A percentile compares a stretch with the other conserved stretches of the same genome.
Conservation (phyloP, 768 basidiomycete genomes). For the Leccinum obscurum region DNA sequence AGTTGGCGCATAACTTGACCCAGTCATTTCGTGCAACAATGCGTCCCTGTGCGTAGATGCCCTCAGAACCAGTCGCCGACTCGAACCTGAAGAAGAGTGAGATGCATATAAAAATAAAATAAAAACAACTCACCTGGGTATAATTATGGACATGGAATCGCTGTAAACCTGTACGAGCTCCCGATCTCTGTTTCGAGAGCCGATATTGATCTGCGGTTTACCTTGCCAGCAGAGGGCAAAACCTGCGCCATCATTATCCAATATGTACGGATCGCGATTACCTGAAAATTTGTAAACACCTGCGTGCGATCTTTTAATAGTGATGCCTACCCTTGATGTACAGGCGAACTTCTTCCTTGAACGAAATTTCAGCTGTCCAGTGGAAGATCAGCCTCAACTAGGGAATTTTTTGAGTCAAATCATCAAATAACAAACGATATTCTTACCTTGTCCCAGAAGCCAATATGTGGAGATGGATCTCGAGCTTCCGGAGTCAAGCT, state of each 20-base stretch:
- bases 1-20: slow-evolving; percentile 79
- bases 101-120: neutral
- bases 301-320: neutral
- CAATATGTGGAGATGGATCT: slow-evolving; percentile 80
- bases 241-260: slow-evolving; percentile 74
- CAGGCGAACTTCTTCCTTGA: slow-evolving; percentile 69
- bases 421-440: neutral
- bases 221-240: slow-evolving; percentile 87
- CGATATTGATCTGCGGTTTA: slow-evolving; percentile 67
- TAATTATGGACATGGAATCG: slow-evolving; percentile 76
- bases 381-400: slow-evolving; percentile 80
- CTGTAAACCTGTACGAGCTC: slow-evolving; percentile 85
- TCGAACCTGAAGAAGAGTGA: slow-evolving; percentile 24
- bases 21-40: slow-evolving; percentile 34
- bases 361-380: slow-evolving; percentile 71
- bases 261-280: slow-evolving; percentile 74
- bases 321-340: slow-evolving; percentile 77
- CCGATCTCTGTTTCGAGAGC: slow-evolving; percentile 63
- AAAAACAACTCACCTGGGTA: slow-evolving; percentile 71
- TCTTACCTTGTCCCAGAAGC: slow-evolving; percentile 93
- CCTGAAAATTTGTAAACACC: slow-evolving; percentile 45
- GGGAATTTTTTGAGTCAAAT: slow-evolving; percentile 7
- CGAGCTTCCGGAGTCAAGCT: slow-evolving; percentile 73
- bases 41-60: slow-evolving; percentile 21
- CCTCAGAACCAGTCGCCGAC: slow-evolving; percentile 1